phyloP scores from a whole-genome alignment of 345 rosid species.

The Salix caprea region DNA sequence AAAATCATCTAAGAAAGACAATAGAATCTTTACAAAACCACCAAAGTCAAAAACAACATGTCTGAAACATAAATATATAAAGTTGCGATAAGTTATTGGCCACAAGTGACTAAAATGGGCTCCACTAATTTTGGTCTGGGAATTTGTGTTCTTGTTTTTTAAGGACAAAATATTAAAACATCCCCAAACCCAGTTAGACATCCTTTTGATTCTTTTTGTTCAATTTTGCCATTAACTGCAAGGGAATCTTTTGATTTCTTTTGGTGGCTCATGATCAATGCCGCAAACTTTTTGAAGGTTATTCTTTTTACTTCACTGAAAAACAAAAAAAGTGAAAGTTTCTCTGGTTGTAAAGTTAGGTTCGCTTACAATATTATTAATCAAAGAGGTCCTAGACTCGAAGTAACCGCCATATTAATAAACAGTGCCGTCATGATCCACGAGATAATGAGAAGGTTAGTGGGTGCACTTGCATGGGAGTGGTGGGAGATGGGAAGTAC shows the following conservation, averaged over 20 bases:
- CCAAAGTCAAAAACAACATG: too few species aligned
- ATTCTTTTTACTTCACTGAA: neutral
- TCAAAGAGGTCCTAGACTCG: neutral
- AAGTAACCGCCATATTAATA: constrained; percentile 14
- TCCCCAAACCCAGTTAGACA: too few species aligned
- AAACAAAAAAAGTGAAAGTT: neutral
- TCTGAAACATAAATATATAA: too few species aligned
- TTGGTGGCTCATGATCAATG: neutral
- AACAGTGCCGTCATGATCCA: constrained; percentile 3
- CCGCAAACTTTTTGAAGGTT: constrained; percentile 6
- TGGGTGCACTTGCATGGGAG: constrained; percentile 11
- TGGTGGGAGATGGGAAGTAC: neutral
- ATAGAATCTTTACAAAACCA: too few species aligned
- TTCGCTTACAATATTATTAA: neutral
- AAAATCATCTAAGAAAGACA: too few species aligned
- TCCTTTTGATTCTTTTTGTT: too few species aligned
- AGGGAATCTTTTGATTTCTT: constrained; percentile 17
- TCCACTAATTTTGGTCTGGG: too few species aligned
- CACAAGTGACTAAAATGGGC: too few species aligned
- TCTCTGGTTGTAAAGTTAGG: constrained; percentile 18
- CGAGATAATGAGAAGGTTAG: constrained; percentile 9
- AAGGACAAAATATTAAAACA: too few species aligned
- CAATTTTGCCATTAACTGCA: too few species aligned
- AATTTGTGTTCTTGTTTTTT: too few species aligned
- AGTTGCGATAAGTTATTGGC: too few species aligned